Evolutionary conservation across 208 protist species (phyloP).

Genomic region (Crithidia mellificae): DNA sequence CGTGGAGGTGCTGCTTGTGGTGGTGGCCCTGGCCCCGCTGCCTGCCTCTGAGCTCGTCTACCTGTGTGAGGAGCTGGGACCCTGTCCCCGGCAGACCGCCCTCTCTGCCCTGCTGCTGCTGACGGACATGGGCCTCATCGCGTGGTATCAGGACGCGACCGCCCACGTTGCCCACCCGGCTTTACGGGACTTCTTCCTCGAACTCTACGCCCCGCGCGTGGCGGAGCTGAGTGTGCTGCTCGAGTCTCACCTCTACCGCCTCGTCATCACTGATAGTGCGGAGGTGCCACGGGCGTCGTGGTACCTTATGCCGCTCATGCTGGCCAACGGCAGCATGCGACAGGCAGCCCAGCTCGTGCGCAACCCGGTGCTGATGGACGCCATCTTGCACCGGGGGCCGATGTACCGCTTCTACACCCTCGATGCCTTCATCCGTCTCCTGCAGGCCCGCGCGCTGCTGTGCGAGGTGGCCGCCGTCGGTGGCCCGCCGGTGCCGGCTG

Average conservation of each 20-base stretch:
- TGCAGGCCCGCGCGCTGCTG: conserved; percentile 57
- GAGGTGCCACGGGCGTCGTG: conserved; percentile 67
- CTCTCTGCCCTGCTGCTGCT: conserved; percentile 67
- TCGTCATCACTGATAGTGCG: conserved; percentile 67
- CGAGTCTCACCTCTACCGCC: conserved; percentile 74
- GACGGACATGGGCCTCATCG: conserved; percentile 60
- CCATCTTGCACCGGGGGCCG: conserved; percentile 36
- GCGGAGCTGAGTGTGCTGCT: conserved; percentile 71
- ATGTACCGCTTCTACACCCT: conserved; percentile 46
- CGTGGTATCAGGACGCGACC: conserved; percentile 47
- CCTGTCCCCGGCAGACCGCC: conserved; percentile 61
- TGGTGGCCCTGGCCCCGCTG: conserved; percentile 54
- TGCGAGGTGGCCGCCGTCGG: conserved; percentile 43
- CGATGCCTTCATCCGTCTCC: conserved; percentile 70
- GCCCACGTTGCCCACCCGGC: conserved; percentile 46
- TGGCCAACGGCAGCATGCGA: conserved; percentile 73
- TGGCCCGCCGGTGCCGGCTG: conserved; percentile 32
- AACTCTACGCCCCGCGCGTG: conserved; percentile 47
- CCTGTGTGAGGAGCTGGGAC: conserved; percentile 78
- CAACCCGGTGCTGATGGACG: conserved; percentile 60
- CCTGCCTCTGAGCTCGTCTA: conserved; percentile 69
- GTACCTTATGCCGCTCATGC: conserved; percentile 62
- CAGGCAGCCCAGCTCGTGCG: conserved; percentile 45
- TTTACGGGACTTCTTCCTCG: conserved; percentile 45
- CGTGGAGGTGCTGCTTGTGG: conserved; percentile 58